Evolutionary conservation across 106 monocot species (phyloP), one percentile per base, ranked within the genome.

Genomic region (Cymbidium sinense): DNA sequence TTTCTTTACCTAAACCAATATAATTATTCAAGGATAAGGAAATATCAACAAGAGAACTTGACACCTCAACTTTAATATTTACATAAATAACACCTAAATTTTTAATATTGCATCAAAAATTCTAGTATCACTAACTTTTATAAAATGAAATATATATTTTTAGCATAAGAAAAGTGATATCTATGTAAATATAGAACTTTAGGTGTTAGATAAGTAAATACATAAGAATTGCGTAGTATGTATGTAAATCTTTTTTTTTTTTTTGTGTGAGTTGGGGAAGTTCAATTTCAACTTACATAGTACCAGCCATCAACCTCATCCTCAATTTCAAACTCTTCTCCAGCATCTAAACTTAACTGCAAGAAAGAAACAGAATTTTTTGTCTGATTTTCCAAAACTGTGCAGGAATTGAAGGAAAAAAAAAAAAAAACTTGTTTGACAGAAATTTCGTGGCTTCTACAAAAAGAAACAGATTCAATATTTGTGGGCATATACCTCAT

Each of bases 251-350:
- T 51, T 51, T 37, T 37, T 37, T 39, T 39, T 39, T 39, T 4
- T 39, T 39, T 39, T 39, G 37, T 39, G 37, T 8, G 13, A 2
- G 51, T 2, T 12, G 13, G 13, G 19, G 51, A 51, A n/a, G 7
- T 17, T 51, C 51, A 51, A 51, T 39, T 1, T 64, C 2, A 75
- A 96, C 96, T 92, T 88, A 98, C 98, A 86, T 98, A 87, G 84
- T 84, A 98, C 98, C 98, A 98, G 64, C 98, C 98, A 79, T 98
- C 98, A 64, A 98, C 92, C 86, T 98, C 98, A 58, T 98, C 89
- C 47, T 98, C 90, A 80, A 98, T 98, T 76, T 94, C 94, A 69
- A 98, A 90, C 75, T 98, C 94, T 81, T 98, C 98, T 80, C 94
- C 98, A 13, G 98, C 88, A 30, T 52, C 79, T 78, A 98, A 85